Base-by-base conservation (phyloP, 768 basidiomycete genomes). In the Ephemerocybe angulata region DNA sequence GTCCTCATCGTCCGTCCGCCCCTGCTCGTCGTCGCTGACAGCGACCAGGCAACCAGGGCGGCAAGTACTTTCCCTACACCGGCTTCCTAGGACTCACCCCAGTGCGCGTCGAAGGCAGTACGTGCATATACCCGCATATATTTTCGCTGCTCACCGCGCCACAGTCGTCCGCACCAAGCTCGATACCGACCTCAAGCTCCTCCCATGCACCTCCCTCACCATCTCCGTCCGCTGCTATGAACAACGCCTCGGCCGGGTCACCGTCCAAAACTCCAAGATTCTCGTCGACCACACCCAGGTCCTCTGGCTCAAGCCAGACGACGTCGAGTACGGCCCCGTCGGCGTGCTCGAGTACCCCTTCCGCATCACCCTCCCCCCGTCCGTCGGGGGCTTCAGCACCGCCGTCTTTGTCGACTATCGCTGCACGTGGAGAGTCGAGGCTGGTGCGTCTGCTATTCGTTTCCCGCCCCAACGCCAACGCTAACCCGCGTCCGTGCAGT, bases 171-270 rank as follows among this genome's bases (percentile, higher is more conserved):
- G 83, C 58, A 89, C 87, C 40, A 79, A 76, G 58, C 72, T 86
- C 51, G 90, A 91, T 61, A 78, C 80, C 19, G 90, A 92, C 70
- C 73, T 73, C 25, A 88, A 85, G 66, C 79, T 76, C 17, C 75
- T 94, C 52, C 81, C 74, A 10, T 84, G 86, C 60, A 85, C 79
- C 61, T 81, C 83, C 37, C 71, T 92, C 61, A 77, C 80, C 49
- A 76, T 96, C 62, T 80, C 84, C n/a, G 81, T 93, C 41, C 82
- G 90, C 41, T 93, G 90, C 70, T 92, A 92, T 66, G 90, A 93
- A 74, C 77, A 86, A 38, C 83, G 89, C 29, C 69, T 85, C 49
- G 81, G 82, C 56, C 84, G 82, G 58, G 70, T 84, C 53, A 82
- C 81, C 51, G 69, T 78, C 15, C 58, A 76, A 24, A 80, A 81